Evolutionary conservation across 1,284 basidiomycete species (phyloP), one percentile per base, ranked within the genome.

Genomic region (Malassezia pachydermatis): DNA sequence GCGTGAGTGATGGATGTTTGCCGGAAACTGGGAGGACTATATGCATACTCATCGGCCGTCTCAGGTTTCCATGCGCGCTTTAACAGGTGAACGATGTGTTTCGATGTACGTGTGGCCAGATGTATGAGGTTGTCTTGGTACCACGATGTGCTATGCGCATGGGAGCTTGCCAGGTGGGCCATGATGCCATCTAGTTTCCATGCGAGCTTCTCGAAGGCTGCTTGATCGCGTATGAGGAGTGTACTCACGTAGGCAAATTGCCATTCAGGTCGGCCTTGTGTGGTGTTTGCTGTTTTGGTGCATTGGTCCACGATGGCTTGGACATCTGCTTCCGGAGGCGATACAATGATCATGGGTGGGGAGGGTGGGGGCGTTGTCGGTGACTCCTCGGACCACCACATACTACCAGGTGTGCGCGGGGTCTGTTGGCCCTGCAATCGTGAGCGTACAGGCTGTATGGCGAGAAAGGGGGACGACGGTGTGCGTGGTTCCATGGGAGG

Each of bases 171-270:
- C 27, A 52, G 28, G 6, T 22, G 9, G 11, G 50, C 45, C 16
- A 52, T 37, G 8, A 41, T 36, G 8, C 46, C 38, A 35, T 52
- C 50, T 10, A 52, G 24, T 8, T 37, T 23, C 50, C 50, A 52
- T 10, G 25, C 8, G 25, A 52, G 45, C 32, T 45, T 36, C 8
- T 46, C 44, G 11, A 52, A 27, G 16, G 50, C 50, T 16, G 30
- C 22, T 23, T 52, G 50, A 25, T 52, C 50, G n/a, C 39, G 39
- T 4, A 45, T n/a, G 23, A 52, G 44, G 32, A 52, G 38, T 9
- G 38, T 42, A 23, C 41, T 19, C 1, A 34, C 39, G n/a, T 33
- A 52, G 17, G 42, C 44, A 37, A 36, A 40, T 27, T 52, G 50
- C 44, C 50, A 46, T 25, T 45, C 37, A 29, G 33, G 32, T 2